Evolutionary conservation across 805 yeast genomes (phyloP), one percentile per base, ranked within the genome.

Genomic region (Torulaspora delbrueckii): DNA sequence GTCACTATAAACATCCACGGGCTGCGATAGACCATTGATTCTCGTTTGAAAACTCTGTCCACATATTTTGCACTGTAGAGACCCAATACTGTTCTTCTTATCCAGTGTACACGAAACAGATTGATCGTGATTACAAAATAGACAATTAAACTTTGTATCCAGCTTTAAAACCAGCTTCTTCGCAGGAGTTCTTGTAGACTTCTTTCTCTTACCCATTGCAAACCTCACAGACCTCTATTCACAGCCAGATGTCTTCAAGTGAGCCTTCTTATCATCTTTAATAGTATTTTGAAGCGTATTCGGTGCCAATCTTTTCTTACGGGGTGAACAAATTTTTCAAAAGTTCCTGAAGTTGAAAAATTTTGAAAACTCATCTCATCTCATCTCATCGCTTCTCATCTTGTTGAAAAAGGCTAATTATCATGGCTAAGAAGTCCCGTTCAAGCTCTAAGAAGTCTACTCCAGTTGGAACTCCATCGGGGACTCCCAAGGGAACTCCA

Each of bases 111-210:
- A 90, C 33, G 84, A 77, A 34, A 91, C 96, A 1, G 96, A 84
- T 57, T 84, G 83, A 62, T 91, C 98, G 69, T 91, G 98, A 66
- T 91, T 91, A 68, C 99, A 91, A 66, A 91, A 91, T 45, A 93
- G 71, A 69, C 99, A 91, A 41, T 91, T 82, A 71, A 90, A 90
- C 48, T 85, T 78, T 3, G 88, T 79, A 47, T 88, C 95, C 53
- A 90, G 74, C 53, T 74, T 84, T 59, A 84, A 93, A 53, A 85
- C 88, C 54, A 86, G 69, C 65, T 77, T 82, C 66, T 84, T 85
- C 24, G 72, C 81, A 55, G 96, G 96, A 55, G 84, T 85, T 63
- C 89, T 82, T 7, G 89, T 74, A 28, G 91, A 80, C 71, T 86
- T 80, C 78, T 82, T 89, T 74, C 95, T 75, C 66, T 82, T 87